Conservation (phyloP, 2,329 filamentous ascomycete genomes). For the Alternaria ethzedia region DNA sequence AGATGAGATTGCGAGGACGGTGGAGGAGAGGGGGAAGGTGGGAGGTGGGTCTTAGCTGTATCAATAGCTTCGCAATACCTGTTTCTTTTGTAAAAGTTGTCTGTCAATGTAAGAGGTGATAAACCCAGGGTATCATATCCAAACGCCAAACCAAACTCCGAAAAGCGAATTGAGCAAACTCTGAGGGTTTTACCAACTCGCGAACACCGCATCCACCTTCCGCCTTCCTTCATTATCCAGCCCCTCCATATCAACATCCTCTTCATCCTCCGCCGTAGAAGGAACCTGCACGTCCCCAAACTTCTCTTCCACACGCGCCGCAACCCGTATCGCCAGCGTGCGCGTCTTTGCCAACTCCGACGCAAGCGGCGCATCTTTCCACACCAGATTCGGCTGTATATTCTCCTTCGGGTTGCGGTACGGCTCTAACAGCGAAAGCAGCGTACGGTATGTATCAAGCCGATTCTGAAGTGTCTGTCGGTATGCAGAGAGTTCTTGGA, state of each 20-base stretch:
- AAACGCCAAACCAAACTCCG: no score
- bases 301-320: slow-evolving; percentile 41
- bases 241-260: slow-evolving; percentile 27
- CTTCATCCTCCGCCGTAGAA: slow-evolving; percentile 34
- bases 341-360: slow-evolving; percentile 71
- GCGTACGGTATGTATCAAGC: slow-evolving; percentile 56
- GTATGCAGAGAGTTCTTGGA: slow-evolving; percentile 56
- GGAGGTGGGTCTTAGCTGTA: not conserved
- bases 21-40: not conserved
- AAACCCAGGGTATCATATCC: slow-evolving; percentile 15
- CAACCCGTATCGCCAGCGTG: slow-evolving; percentile 56
- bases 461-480: slow-evolving; percentile 57
- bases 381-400: slow-evolving; percentile 71
- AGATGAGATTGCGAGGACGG: not conserved
- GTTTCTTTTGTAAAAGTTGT: not conserved
- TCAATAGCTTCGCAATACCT: not conserved
- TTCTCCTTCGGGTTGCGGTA: slow-evolving; percentile 55
- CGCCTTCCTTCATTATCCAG: slow-evolving; percentile 22
- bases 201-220: slow-evolving; percentile 37
- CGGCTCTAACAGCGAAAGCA: slow-evolving; percentile 61
- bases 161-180: not conserved
- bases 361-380: slow-evolving; percentile 69
- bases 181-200: slow-evolving; percentile 21
- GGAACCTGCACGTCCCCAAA: slow-evolving; percentile 38
- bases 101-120: not conserved